Base-by-base conservation (phyloP, 768 basidiomycete species). In the Ramaria sp. region DNA sequence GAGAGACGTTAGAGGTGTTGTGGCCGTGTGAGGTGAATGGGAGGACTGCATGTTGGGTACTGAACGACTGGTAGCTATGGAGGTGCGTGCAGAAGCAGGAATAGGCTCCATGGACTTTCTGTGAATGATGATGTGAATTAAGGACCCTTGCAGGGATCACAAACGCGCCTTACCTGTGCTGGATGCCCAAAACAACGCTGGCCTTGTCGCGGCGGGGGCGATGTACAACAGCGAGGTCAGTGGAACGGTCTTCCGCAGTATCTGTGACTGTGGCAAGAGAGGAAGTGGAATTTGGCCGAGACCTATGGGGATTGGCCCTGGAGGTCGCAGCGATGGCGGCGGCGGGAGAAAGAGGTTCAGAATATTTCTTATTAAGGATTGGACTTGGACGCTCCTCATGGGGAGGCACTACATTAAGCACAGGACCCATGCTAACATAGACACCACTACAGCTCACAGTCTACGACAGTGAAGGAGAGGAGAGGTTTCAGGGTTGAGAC, bases 101-200 rank as follows among this genome's bases (percentile, higher is more conserved):
- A 90, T 85, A 61, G 88, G 88, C 66, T 90, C 88, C 88, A 91
- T 91, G 53, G 83, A 85, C 67, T 74, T 78, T 61, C 82, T 77
- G 38, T 59, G 54, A 42, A 54, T 24, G 17, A 54, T 34, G 11
- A 7, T 37, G 39, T 24, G 15, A 43, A 31, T 24, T 10, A 54
- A 54, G 12, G 30, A 20, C 13, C 37, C 17, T 15, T 20, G 24
- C 7, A 33, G 7, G 19, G 50, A 20, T 22, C 22, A 37, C 37
- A 34, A 17, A 42, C 11, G 51, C 7, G 51, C 31, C 27, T 15
- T 38, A 51, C 53, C 53, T 54, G 68, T 88, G 88, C 49, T 75
- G 72, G 63, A 90, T 83, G 61, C 87, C 88, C 43, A 90, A 79
- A 53, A 90, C 75, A 61, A 86, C 78, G 22, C 87, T 83, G 22